phyloP scores from a whole-genome alignment of 2,329 filamentous ascomycete genomes.

The Aspergillus quadricinctus region DNA sequence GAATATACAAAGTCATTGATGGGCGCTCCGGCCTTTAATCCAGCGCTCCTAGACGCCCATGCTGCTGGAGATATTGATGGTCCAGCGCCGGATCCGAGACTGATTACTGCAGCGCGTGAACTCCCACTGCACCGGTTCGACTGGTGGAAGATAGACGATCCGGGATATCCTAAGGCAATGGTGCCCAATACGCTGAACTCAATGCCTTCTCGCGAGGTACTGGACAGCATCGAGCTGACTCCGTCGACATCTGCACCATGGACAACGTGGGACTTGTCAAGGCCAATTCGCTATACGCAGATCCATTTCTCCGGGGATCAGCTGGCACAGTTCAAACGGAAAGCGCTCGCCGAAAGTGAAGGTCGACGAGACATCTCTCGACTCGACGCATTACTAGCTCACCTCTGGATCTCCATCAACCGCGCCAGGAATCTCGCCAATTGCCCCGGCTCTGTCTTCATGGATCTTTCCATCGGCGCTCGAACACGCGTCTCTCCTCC shows the following conservation, averaged over 20 bases:
- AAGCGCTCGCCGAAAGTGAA: constrained; percentile 4
- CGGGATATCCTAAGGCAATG: constrained; percentile 5
- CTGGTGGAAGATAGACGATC: constrained; percentile 38
- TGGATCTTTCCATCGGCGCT: constrained; percentile 41
- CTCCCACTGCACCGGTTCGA: constrained; percentile 47
- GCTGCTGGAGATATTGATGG: constrained; percentile 23
- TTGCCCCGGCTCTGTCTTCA: constrained; percentile 29
- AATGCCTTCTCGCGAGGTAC: neutral
- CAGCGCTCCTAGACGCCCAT: constrained; percentile 34
- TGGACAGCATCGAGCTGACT: constrained; percentile 24
- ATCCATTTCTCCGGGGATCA: constrained; percentile 38
- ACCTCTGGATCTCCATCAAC: constrained; percentile 45
- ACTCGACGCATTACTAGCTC: constrained; percentile 45
- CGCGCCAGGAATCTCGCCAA: constrained; percentile 33
- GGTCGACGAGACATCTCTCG: constrained; percentile 30
- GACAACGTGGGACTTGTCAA: constrained; percentile 37
- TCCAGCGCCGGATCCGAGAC: constrained; percentile 19
- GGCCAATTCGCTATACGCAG: constrained; percentile 28
- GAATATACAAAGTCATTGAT: no score
- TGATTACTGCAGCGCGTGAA: constrained; percentile 17
- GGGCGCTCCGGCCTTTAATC: constrained; percentile 38
- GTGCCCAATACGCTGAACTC: constrained; percentile 1
- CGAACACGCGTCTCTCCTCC: constrained; percentile 31
- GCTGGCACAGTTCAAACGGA: constrained; percentile 31
- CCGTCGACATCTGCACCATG: constrained; percentile 36